phyloP scores from a whole-genome alignment of 805 yeast genomes.

The Zygosaccharomyces bailii region DNA sequence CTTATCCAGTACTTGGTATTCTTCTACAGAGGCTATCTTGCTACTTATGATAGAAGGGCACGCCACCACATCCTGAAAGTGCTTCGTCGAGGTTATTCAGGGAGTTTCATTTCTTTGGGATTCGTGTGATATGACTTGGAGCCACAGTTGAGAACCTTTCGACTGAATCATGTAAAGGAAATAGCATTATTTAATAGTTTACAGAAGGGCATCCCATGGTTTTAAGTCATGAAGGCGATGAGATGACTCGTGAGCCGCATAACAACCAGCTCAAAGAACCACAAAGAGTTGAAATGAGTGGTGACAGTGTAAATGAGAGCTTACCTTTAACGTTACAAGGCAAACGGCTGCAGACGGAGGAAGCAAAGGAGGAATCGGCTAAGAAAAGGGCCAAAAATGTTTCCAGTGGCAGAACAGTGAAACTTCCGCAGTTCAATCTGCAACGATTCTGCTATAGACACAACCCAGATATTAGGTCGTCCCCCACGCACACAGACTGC shows the following conservation, averaged over 20 bases:
- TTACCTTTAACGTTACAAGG: neutral
- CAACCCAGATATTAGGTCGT: slow-evolving; percentile 77
- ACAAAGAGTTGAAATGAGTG: neutral
- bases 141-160: neutral
- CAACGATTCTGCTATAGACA: slow-evolving; percentile 86
- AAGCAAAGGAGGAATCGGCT: slow-evolving; percentile 1
- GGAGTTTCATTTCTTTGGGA: neutral
- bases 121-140: neutral
- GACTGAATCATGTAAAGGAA: neutral
- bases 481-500: slow-evolving; percentile 28
- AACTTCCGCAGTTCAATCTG: slow-evolving; percentile 44
- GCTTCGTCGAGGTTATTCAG: no score
- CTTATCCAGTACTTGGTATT: neutral
- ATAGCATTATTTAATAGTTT: neutral
- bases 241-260: neutral
- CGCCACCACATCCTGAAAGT: no score
- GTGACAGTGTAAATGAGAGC: neutral
- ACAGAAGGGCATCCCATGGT: neutral
- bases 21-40: neutral
- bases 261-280: neutral
- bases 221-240: neutral
- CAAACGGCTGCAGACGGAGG: neutral
- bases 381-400: slow-evolving; percentile 1
- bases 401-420: neutral
- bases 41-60: no score